Conservation (phyloP, 176 grass and related monocot genomes). For the Dactylis glomerata region DNA sequence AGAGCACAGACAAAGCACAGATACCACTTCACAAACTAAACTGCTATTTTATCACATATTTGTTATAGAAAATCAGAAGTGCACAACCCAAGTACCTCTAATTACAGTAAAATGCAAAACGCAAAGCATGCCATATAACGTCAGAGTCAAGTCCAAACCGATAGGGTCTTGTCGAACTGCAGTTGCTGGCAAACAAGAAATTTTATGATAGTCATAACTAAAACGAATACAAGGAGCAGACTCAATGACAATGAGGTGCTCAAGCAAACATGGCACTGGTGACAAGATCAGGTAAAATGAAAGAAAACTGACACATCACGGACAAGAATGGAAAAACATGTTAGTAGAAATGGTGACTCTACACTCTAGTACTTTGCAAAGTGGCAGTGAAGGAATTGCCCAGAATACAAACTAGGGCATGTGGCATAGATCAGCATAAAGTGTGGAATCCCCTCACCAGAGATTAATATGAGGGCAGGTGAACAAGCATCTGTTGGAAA, state of each 20-base stretch:
- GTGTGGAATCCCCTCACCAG: constrained; percentile 43
- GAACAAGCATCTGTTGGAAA: constrained; percentile 61
- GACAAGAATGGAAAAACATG: not conserved
- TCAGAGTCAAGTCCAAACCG: constrained; percentile 26
- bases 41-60: too few relatives aligned
- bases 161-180: not conserved
- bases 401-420: not conserved
- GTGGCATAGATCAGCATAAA: not conserved
- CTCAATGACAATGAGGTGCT: not conserved
- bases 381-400: not conserved
- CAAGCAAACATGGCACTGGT: not conserved
- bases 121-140: too few relatives aligned
- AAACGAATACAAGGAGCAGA: not conserved
- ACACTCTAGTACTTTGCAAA: not conserved
- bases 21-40: too few relatives aligned
- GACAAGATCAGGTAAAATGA: not conserved
- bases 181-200: not conserved
- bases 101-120: too few relatives aligned
- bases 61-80: too few relatives aligned
- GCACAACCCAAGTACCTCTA: too few relatives aligned
- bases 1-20: too few relatives aligned
- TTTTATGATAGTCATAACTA: not conserved
- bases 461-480: constrained; percentile 86
- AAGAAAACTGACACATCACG: not conserved
- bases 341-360: not conserved